Conservation (phyloP, 1,284 basidiomycete species). For the Malassezia dermatis region DNA sequence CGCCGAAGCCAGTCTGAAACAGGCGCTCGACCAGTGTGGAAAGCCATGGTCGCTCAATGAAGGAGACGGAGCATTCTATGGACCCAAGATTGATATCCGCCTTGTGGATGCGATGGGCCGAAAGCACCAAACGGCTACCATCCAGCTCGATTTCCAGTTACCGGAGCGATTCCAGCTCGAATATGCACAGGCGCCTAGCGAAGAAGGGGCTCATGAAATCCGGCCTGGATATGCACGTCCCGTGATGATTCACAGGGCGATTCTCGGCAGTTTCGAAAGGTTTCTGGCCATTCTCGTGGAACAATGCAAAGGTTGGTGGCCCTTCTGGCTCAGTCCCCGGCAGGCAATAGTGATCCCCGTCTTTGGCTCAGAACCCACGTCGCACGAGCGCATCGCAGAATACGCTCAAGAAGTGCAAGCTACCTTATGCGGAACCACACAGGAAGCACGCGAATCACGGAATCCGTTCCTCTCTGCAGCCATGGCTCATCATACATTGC, state of each 20-base stretch:
- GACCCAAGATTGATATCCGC: constrained; percentile 46
- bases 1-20: constrained; percentile 29
- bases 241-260: constrained; percentile 47
- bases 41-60: constrained; percentile 32
- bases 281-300: constrained; percentile 46
- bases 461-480: constrained; percentile 6
- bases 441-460: not conserved
- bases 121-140: constrained; percentile 44
- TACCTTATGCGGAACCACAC: constrained; percentile 19
- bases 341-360: constrained; percentile 39
- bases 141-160: constrained; percentile 47
- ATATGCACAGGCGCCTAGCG: constrained; percentile 19
- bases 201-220: not conserved
- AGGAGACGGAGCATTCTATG: constrained; percentile 46
- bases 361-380: constrained; percentile 8
- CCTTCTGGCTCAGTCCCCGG: constrained; percentile 41
- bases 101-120: constrained; percentile 38
- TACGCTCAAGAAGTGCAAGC: constrained; percentile 24
- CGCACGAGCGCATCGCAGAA: constrained; percentile 10
- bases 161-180: constrained; percentile 36
- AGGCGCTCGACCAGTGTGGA: constrained; percentile 29
- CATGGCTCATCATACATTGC: constrained; percentile 2
- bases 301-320: constrained; percentile 39
- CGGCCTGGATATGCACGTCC: constrained; percentile 18
- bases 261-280: constrained; percentile 43